phyloP scores from a whole-genome alignment of 2,329 filamentous ascomycete genomes.

The Diaporthe vexans region DNA sequence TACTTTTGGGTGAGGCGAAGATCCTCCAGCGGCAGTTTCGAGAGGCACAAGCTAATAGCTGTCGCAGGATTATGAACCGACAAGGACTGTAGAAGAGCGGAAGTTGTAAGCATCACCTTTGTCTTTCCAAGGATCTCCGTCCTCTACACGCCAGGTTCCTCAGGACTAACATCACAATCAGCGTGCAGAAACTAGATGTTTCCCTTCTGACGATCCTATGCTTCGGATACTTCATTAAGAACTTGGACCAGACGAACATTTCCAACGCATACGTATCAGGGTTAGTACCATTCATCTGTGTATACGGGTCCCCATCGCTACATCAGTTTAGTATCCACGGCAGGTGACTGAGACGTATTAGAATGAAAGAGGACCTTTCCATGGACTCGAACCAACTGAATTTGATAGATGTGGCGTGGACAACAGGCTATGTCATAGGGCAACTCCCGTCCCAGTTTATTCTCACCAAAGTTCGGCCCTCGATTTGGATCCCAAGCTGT shows the following conservation, averaged over 20 bases:
- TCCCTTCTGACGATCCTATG: conserved; percentile 54
- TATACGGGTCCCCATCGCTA: background rate
- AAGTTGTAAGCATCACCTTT: conserved; percentile 41
- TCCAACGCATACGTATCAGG: conserved; percentile 59
- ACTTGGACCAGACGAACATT: conserved; percentile 50
- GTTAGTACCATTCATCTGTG: background rate
- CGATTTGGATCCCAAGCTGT: conserved; percentile 56
- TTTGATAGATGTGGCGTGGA: conserved; percentile 67
- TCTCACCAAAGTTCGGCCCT: conserved; percentile 58
- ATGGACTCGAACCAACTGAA: conserved; percentile 67
- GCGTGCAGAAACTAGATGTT: conserved; percentile 49
- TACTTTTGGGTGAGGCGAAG: conserved; percentile 38
- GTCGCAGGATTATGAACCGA: conserved; percentile 40
- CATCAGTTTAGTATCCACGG: too few relatives aligned
- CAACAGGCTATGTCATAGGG: conserved; percentile 70
- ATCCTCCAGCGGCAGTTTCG: background rate
- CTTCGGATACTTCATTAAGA: conserved; percentile 56
- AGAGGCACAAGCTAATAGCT: background rate
- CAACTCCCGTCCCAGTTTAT: conserved; percentile 57
- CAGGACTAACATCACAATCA: too few relatives aligned
- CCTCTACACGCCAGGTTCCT: too few relatives aligned
- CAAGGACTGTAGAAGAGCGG: conserved; percentile 50
- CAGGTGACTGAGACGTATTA: background rate
- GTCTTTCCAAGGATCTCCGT: too few relatives aligned
- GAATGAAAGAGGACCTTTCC: background rate